Conservation (phyloP, 2,329 filamentous ascomycete species). For the Lecanosticta acicola region DNA sequence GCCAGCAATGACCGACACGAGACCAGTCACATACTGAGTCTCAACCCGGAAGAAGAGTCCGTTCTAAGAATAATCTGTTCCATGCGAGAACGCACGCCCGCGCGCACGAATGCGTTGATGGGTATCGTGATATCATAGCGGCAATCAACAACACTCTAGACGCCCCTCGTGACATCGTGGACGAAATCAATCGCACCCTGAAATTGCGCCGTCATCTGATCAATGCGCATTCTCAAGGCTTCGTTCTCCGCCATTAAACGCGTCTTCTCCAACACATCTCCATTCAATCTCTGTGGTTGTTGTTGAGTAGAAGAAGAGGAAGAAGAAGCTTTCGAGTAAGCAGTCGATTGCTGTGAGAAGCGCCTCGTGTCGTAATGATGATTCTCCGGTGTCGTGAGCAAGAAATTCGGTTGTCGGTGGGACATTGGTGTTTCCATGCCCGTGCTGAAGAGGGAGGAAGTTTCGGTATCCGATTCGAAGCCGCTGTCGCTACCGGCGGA, state of each 20-base stretch:
- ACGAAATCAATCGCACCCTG: slow-evolving; percentile 54
- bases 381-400: not conserved
- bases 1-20: no score
- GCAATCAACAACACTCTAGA: no score
- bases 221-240: slow-evolving; percentile 47
- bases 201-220: slow-evolving; percentile 49
- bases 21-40: no score
- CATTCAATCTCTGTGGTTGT: no score
- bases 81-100: no score
- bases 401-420: slow-evolving; percentile 1
- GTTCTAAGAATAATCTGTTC: no score
- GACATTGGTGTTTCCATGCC: slow-evolving; percentile 32
- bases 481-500: slow-evolving; percentile 46
- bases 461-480: slow-evolving; percentile 54
- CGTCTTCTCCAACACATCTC: not conserved
- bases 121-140: no score
- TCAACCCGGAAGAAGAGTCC: no score
- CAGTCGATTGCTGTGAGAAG: not conserved
- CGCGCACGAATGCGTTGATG: no score
- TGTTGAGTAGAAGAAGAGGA: no score
- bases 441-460: slow-evolving; percentile 45
- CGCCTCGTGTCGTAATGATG: not conserved
- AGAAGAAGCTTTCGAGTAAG: no score
- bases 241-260: slow-evolving; percentile 50
- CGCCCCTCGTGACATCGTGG: slow-evolving; percentile 5